These are phyloP conservation scores for Penicillium fimorum DNA, from an alignment of 495 filamentous ascomycete species.

Conservation along the genomic window DNA sequence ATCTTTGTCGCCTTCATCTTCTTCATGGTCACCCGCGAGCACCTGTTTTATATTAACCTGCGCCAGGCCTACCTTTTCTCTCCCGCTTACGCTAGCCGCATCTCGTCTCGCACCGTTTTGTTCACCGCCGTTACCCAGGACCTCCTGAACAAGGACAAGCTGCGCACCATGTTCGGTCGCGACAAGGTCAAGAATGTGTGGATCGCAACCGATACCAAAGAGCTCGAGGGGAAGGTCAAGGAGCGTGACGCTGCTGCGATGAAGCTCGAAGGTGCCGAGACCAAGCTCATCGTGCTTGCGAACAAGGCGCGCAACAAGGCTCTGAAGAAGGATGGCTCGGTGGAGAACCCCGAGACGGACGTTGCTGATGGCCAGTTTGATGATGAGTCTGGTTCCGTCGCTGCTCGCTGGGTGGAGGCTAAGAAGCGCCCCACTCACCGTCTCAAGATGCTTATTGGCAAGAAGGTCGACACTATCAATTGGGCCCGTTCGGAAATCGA, in stretches of 20 bases:
- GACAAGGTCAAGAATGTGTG: slow-evolving; percentile 79
- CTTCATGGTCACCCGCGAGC: slow-evolving; percentile 85
- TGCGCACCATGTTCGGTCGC: slow-evolving; percentile 74
- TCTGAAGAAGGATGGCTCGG: slow-evolving; percentile 63
- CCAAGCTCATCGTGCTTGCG: slow-evolving; percentile 78
- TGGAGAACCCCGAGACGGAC: slow-evolving; percentile 35
- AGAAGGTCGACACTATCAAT: slow-evolving; percentile 83
- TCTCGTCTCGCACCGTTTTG: slow-evolving; percentile 91
- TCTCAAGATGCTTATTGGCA: slow-evolving; percentile 73
- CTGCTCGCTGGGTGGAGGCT: slow-evolving; percentile 72
- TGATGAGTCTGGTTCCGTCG: slow-evolving; percentile 70
- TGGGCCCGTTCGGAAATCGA: slow-evolving; percentile 84
- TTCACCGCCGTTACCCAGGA: slow-evolving; percentile 80
- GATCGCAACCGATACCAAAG: slow-evolving; percentile 75
- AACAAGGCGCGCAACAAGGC: slow-evolving; percentile 74
- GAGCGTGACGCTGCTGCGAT: slow-evolving; percentile 80
- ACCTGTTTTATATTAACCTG: slow-evolving; percentile 91
- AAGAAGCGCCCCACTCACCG: slow-evolving; percentile 87
- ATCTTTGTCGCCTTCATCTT: slow-evolving; percentile 84
- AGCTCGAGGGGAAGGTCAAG: slow-evolving; percentile 81
- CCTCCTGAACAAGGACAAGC: slow-evolving; percentile 68
- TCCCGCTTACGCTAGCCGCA: slow-evolving; percentile 79
- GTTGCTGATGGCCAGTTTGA: slow-evolving; percentile 51
- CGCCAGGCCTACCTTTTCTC: slow-evolving; percentile 93
- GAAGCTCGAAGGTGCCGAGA: slow-evolving; percentile 87